A percentile compares a stretch with the other conserved stretches of the same genome.
Evolutionary conservation across 148 eudicot genomes (phyloP).

Genomic region (Polygonum aviculare): DNA sequence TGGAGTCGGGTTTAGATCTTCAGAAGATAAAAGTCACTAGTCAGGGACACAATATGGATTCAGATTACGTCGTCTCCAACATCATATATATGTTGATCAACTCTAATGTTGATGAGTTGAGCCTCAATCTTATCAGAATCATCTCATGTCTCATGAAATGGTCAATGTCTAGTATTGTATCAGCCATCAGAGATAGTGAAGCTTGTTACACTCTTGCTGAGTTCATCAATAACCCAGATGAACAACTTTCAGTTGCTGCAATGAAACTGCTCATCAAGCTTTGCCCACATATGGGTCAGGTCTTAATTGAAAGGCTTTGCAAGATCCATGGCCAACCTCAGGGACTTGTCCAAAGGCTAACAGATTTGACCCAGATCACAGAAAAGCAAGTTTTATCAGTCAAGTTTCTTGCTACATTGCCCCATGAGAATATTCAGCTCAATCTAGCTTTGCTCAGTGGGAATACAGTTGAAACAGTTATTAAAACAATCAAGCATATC

Average conservation of each 20-base stretch:
- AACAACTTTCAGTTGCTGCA: constrained; percentile 49
- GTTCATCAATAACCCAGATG: constrained; percentile 50
- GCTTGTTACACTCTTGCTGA: constrained; percentile 62
- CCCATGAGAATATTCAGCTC: constrained; percentile 64
- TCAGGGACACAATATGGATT: constrained; percentile 45
- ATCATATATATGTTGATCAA: constrained; percentile 42
- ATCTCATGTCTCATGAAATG: constrained; percentile 46
- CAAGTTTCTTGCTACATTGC: constrained; percentile 64
- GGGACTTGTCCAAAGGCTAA: constrained; percentile 36
- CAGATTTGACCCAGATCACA: constrained; percentile 35
- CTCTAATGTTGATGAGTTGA: constrained; percentile 49
- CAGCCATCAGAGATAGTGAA: constrained; percentile 58
- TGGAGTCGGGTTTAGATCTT: constrained; percentile 52
- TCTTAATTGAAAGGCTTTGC: neutral
- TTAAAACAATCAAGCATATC: constrained; percentile 32
- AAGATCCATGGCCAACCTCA: constrained; percentile 45
- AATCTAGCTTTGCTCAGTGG: constrained; percentile 48
- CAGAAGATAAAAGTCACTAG: constrained; percentile 38
- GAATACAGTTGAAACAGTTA: constrained; percentile 37
- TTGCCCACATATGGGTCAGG: constrained; percentile 47
- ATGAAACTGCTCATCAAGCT: constrained; percentile 50
- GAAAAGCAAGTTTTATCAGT: constrained; percentile 59
- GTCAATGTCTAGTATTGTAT: constrained; percentile 31
- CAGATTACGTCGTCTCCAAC: constrained; percentile 50
- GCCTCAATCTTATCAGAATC: constrained; percentile 50